Evolutionary conservation across 176 grass and related monocot species (phyloP), one percentile per base, ranked within the genome.

Genomic region (Carex scoparia): DNA sequence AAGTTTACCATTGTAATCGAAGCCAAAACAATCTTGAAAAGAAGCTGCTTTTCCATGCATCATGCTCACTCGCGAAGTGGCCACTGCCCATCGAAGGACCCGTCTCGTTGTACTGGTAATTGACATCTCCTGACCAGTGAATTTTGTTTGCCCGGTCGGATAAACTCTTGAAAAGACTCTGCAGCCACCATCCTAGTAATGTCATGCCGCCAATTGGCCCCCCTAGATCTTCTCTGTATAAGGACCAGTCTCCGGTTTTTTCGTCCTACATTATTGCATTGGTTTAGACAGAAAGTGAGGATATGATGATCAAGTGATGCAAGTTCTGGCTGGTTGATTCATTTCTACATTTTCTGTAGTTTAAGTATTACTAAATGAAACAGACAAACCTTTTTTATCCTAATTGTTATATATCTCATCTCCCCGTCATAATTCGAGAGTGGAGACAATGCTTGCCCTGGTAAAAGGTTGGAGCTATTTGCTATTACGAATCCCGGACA

Each of bases 61-160:
- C 64, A 1, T 13, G 61, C 38, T 87, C 51, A 15, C 66, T 46
- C 2, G 85, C 56, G 14, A 70, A 87, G 60, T 90, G 85, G 0
- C 88, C 88, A 16, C 81, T 90, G 8, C 88, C 88, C 88, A 90
- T 90, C 6, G 85, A 67, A 57, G 88, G 88, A 59, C 88, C 69
- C 23, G 15, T 42, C 4, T 33, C 77, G 19, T 75, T 66, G 10
- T 12, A 28, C 6, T 10, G 65, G 9, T 85, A 81, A 7, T 28
- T 56, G 10, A 90, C 82, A 2, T 65, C 86, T 67, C 82, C 86
- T 7, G 32, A 40, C 64, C 54, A 82, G 23, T 80, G 57, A 31
- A 69, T 49, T 59, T 60, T 2, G 12, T 82, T 7, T 15, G 84
- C 79, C 10, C 0, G 15, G 37, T 84, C 57, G 30, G 83, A 85